phyloP scores from a whole-genome alignment of 2,329 filamentous ascomycete genomes.

The Rhexocercosporidium sp. region DNA sequence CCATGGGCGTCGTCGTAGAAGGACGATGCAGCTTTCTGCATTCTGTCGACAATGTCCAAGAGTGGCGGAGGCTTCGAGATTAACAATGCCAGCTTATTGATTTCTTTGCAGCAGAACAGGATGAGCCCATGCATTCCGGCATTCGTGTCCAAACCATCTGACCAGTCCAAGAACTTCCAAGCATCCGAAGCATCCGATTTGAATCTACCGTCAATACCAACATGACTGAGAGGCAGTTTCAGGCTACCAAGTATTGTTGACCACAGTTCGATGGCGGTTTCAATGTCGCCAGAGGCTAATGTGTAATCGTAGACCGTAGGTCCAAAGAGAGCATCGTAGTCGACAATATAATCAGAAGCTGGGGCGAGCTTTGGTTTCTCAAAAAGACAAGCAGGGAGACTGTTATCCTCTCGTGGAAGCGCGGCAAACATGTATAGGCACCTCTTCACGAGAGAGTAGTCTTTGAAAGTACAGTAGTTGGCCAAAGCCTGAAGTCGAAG shows the following conservation, averaged over 20 bases:
- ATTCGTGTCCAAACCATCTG: slow-evolving; percentile 37
- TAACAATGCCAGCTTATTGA: slow-evolving; percentile 39
- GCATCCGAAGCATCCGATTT: slow-evolving; percentile 23
- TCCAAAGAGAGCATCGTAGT: slow-evolving; percentile 46
- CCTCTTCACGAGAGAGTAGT: slow-evolving; percentile 44
- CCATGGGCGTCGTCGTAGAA: slow-evolving; percentile 32
- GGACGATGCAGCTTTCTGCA: slow-evolving; percentile 31
- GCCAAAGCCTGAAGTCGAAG: slow-evolving; percentile 45
- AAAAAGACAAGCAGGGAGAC: slow-evolving; percentile 45
- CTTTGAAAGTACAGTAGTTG: slow-evolving; percentile 45
- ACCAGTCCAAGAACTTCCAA: slow-evolving; percentile 45
- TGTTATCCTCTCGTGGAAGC: slow-evolving; percentile 41
- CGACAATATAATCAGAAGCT: slow-evolving; percentile 45
- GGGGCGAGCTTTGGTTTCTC: slow-evolving; percentile 42
- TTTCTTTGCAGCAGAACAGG: slow-evolving; percentile 39
- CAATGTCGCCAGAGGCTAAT: slow-evolving; percentile 40
- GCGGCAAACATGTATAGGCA: slow-evolving; percentile 46
- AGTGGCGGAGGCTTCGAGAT: slow-evolving; percentile 36
- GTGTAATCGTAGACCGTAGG: slow-evolving; percentile 44
- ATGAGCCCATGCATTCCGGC: slow-evolving; percentile 43
- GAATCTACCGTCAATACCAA: slow-evolving; percentile 36
- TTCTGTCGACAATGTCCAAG: slow-evolving; percentile 28
- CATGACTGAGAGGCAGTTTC: slow-evolving; percentile 35
- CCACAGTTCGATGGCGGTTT: slow-evolving; percentile 41
- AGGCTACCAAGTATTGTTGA: slow-evolving; percentile 41